Base-by-base conservation (phyloP, 768 basidiomycete species). In the Tylopilus plumbeoviolaceoides region DNA sequence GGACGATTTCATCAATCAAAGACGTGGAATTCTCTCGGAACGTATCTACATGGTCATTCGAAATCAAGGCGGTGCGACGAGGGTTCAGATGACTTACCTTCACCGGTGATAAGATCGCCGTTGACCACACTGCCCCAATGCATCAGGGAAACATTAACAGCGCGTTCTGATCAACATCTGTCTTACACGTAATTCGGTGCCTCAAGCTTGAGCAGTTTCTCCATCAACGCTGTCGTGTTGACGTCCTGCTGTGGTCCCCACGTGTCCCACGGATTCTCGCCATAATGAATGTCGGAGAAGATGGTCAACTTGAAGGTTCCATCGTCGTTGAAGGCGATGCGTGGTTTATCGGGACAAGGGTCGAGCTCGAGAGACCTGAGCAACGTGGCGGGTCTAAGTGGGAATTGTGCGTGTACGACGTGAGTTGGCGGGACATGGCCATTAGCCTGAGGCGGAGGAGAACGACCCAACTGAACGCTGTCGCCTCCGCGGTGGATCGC, bases 251-350 rank as follows among this genome's bases (percentile, higher is more conserved):
- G 70, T 18, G 82, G 81, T 0, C 87, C 86, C 81, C 83, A 85
- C 8, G 54, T 64, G 49, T 83, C 82, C 80, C 82, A 84, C 9
- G 85, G 84, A 58, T 87, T 84, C 67, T 89, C 87, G 25, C 87
- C 87, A 55, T 77, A 88, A 61, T 89, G 87, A 28, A 89, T 66
- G 59, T 90, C 88, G 8, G 85, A 85, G 64, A 89, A 87, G 7
- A 88, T 75, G 14, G 81, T 84, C 43, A 90, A 59, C 67, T 86
- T 88, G 75, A 90, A 86, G 2, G 79, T 79, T 2, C 81, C 83
- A 62, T 85, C 78, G 0, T 63, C 28, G 9, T 73, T 71, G 66
- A 89, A 89, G 2, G 73, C 75, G 15, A 89, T 55, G 11, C 78
- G 77, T 14, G 77, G 76, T 54, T 79, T 77, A 47, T 63, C 51